Percentiles rank a stretch among this genome's conserved stretches.
phyloP scores from a whole-genome alignment of 495 filamentous ascomycete species.

The Penicillium lagena region DNA sequence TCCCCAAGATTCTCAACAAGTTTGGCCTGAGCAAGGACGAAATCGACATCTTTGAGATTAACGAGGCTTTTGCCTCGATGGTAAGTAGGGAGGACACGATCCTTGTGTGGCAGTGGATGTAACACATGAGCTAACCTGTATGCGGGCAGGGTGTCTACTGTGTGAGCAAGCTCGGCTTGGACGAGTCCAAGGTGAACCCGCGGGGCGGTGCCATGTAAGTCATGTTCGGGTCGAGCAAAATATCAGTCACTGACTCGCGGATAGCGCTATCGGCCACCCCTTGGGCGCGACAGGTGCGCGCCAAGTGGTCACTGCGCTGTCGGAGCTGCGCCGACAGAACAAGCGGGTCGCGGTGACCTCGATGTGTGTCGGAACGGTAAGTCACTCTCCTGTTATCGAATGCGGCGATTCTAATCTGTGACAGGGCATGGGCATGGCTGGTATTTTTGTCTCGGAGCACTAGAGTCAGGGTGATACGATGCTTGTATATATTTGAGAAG shows the following conservation, averaged over 20 bases:
- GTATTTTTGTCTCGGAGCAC: slow-evolving; percentile 48
- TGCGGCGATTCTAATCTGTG: background rate
- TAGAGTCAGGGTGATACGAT: slow-evolving; percentile 7
- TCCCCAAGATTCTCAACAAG: slow-evolving; percentile 85
- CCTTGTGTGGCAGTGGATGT: too few relatives aligned
- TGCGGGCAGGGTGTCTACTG: slow-evolving; percentile 66
- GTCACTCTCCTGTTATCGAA: slow-evolving; percentile 3
- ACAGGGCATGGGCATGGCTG: slow-evolving; percentile 51
- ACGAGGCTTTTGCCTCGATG: slow-evolving; percentile 97
- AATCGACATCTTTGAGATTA: slow-evolving; percentile 85
- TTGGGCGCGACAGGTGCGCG: slow-evolving; percentile 72
- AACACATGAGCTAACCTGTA: too few relatives aligned
- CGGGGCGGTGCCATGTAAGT: slow-evolving; percentile 68
- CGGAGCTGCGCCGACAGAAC: slow-evolving; percentile 67
- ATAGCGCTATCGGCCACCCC: slow-evolving; percentile 67
- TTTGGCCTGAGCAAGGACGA: slow-evolving; percentile 71
- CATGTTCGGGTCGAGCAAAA: background rate
- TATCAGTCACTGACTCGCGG: too few relatives aligned
- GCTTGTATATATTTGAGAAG: too few relatives aligned
- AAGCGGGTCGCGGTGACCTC: slow-evolving; percentile 77
- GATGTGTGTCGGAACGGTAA: slow-evolving; percentile 80
- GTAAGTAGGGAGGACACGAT: slow-evolving; percentile 27
- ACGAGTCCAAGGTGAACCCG: slow-evolving; percentile 82
- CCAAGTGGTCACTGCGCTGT: slow-evolving; percentile 79
- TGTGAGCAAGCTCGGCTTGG: slow-evolving; percentile 65